Conservation (phyloP, 164 flowering plant species). For the Umbilicus rupestris region DNA sequence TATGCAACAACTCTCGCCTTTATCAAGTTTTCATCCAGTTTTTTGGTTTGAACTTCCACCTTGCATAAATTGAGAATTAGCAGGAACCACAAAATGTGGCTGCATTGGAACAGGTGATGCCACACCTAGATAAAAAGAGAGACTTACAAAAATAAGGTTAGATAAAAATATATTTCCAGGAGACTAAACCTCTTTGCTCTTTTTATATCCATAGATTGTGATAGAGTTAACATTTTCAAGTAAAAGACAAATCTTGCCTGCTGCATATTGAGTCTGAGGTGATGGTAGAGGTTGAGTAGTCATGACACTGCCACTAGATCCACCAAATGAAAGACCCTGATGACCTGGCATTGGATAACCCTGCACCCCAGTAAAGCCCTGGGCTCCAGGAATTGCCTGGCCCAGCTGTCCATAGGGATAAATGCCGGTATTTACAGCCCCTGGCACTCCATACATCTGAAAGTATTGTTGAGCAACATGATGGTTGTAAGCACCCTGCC, state of each 20-base stretch:
- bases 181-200: not conserved
- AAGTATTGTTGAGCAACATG: conserved; percentile 78
- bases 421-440: conserved; percentile 46
- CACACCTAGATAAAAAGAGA: conserved; percentile 43
- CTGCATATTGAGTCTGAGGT: conserved; percentile 61
- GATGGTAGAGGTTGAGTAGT: conserved; percentile 62
- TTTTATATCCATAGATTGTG: not conserved
- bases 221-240: not conserved
- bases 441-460: conserved; percentile 83
- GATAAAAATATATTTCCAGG: not conserved
- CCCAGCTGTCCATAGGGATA: conserved; percentile 71
- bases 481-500: conserved; percentile 73
- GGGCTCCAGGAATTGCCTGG: conserved; percentile 58
- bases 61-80: conserved; percentile 70
- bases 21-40: conserved; percentile 59
- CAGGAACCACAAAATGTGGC: conserved; percentile 68
- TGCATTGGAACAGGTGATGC: conserved; percentile 63
- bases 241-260: conserved; percentile 31
- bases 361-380: conserved; percentile 56
- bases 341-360: conserved; percentile 82
- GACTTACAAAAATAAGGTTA: conserved; percentile 13
- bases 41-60: conserved; percentile 87
- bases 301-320: conserved; percentile 53
- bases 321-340: conserved; percentile 67
- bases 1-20: conserved; percentile 25